Conservation (phyloP, 2,329 filamentous ascomycete genomes). For the Monosporascus ibericus region DNA sequence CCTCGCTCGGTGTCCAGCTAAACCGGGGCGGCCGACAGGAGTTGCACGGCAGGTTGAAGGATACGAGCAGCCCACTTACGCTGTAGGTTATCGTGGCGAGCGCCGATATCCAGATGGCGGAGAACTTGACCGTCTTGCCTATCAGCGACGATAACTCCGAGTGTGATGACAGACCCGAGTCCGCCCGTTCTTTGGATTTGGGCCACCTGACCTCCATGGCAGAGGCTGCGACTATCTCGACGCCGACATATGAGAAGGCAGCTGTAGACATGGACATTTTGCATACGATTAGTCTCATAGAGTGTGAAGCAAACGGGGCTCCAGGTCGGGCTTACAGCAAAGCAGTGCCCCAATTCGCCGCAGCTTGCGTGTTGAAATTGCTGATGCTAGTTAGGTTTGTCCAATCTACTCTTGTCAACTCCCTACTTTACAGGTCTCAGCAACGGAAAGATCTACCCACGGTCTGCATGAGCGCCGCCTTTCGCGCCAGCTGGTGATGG, state of each 20-base stretch:
- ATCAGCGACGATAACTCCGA: conserved; percentile 11
- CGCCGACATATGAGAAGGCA: conserved; percentile 27
- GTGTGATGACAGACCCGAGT: conserved; percentile 4
- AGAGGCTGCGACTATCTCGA: conserved; percentile 26
- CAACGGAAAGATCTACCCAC: neutral
- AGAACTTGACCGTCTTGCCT: conserved; percentile 18
- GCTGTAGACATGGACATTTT: conserved; percentile 25
- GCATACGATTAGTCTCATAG: neutral
- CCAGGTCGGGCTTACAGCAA: conserved; percentile 14
- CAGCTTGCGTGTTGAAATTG: conserved; percentile 13
- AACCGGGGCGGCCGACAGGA: conserved; percentile 18
- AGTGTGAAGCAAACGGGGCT: neutral
- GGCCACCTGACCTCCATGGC: conserved; percentile 26
- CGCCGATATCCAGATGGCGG: conserved; percentile 18
- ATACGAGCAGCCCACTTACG: conserved; percentile 18
- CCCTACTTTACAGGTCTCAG: neutral
- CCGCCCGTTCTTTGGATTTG: conserved; percentile 6
- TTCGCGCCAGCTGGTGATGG: neutral
- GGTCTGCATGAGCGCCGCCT: neutral
- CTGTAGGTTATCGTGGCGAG: conserved; percentile 22
- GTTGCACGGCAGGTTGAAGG: conserved; percentile 17
- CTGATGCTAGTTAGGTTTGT: neutral
- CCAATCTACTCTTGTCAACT: conserved; percentile 11
- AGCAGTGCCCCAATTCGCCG: conserved; percentile 16
- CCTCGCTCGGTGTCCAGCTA: conserved; percentile 12